Evolutionary conservation across 2,329 filamentous ascomycete genomes (phyloP).

Genomic region (Stenocarpella maydis): DNA sequence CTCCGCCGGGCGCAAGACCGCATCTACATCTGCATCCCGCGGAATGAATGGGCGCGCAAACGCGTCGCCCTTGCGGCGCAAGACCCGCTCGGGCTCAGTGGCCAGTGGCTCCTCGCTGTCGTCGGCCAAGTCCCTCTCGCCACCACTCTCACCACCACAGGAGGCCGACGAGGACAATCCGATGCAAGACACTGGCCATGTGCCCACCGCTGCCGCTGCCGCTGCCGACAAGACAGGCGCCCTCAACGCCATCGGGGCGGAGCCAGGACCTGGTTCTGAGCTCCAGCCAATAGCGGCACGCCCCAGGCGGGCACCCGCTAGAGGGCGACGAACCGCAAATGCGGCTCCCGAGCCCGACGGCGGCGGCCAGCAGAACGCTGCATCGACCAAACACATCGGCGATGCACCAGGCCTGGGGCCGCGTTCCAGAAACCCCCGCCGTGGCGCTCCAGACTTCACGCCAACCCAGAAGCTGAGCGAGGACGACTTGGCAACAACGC

Average conservation of each 20-base stretch:
- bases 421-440: constrained; percentile 29
- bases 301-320: constrained; percentile 33
- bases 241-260: constrained; percentile 5
- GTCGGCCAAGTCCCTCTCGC: constrained; percentile 43
- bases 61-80: constrained; percentile 39
- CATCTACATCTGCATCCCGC: constrained; percentile 29
- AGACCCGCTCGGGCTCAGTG: constrained; percentile 39
- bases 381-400: constrained; percentile 9
- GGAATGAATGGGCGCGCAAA: constrained; percentile 39
- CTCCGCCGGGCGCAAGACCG: constrained; percentile 26
- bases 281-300: constrained; percentile 33
- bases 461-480: constrained; percentile 31
- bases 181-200: constrained; percentile 11
- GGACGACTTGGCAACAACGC: constrained; percentile 25
- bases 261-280: constrained; percentile 24
- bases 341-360: constrained; percentile 24
- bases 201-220: not conserved
- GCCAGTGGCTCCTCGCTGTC: constrained; percentile 47
- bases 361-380: constrained; percentile 25
- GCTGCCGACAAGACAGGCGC: constrained; percentile 14
- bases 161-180: constrained; percentile 35
- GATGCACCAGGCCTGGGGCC: constrained; percentile 14
- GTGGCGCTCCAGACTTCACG: constrained; percentile 34
- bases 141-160: constrained; percentile 37
- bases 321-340: constrained; percentile 32